A percentile compares a stretch with the other conserved stretches of the same genome.
phyloP scores from a whole-genome alignment of 2,329 filamentous ascomycete genomes.

The Trichophaea hybrida region DNA sequence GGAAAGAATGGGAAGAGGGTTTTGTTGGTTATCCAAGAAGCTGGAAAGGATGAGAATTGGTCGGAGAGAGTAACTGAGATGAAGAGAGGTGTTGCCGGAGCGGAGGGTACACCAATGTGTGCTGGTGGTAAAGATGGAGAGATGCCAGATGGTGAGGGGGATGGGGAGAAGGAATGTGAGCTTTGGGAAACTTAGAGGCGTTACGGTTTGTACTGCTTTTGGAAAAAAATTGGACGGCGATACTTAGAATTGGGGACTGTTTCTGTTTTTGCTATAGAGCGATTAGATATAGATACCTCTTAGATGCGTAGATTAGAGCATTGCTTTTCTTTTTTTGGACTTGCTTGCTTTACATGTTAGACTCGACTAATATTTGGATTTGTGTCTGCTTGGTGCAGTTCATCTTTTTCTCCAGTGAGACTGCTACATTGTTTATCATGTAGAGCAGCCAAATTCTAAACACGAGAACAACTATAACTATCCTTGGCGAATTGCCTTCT shows the following conservation, averaged over 20 bases:
- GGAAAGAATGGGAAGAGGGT: not conserved
- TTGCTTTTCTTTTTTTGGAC: no score
- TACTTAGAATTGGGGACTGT: not conserved
- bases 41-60: not conserved
- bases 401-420: no score
- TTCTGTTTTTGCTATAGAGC: not conserved
- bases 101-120: not conserved
- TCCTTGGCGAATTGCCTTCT: no score
- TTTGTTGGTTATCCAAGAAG: not conserved
- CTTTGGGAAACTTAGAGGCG: not conserved
- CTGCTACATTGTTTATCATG: no score
- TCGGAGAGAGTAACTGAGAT: not conserved
- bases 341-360: no score
- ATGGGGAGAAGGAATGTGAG: not conserved
- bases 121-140: not conserved
- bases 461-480: no score
- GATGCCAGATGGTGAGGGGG: not conserved
- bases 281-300: not conserved
- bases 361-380: no score
- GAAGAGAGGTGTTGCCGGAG: not conserved
- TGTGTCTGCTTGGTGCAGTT: no score
- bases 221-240: not conserved
- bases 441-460: no score
- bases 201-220: not conserved
- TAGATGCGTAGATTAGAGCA: not conserved